Evolutionary conservation across 345 rosid genomes (phyloP).

Genomic region (Bretschneidera sinensis): DNA sequence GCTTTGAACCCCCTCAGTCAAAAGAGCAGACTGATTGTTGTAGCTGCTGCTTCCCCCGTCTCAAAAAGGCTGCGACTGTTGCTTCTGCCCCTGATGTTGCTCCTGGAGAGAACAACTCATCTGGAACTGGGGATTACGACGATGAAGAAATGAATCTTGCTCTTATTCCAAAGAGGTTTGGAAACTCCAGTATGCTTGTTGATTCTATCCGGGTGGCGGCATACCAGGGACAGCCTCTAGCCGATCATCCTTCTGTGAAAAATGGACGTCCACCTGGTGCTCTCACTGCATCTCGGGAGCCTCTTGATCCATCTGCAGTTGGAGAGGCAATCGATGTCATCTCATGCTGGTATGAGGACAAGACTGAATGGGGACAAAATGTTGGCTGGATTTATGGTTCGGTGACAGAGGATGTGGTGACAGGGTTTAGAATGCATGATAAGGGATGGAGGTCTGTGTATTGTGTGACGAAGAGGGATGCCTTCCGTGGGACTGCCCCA

Average conservation of each 20-base stretch:
- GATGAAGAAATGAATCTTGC: slow-evolving; percentile 37
- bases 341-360: slow-evolving; percentile 87
- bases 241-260: slow-evolving; percentile 40
- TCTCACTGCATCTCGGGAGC: slow-evolving; percentile 44
- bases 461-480: slow-evolving; percentile 66
- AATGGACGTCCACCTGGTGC: slow-evolving; percentile 67
- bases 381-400: slow-evolving; percentile 91
- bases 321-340: slow-evolving; percentile 73
- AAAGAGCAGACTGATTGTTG: slow-evolving; percentile 32
- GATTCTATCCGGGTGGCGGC: slow-evolving; percentile 54
- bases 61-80: slow-evolving; percentile 34
- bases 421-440: slow-evolving; percentile 81
- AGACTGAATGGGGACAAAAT: slow-evolving; percentile 72
- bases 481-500: slow-evolving; percentile 75
- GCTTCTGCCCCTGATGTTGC: slow-evolving; percentile 43
- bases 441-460: slow-evolving; percentile 82
- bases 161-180: slow-evolving; percentile 64
- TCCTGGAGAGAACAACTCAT: slow-evolving; percentile 19
- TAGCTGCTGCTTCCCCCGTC: slow-evolving; percentile 42
- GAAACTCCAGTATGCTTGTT: slow-evolving; percentile 56
- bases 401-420: slow-evolving; percentile 79
- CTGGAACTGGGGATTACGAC: slow-evolving; percentile 19
- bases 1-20: slow-evolving; percentile 56
- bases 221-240: slow-evolving; percentile 64
- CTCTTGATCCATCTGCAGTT: slow-evolving; percentile 43